Conservation (phyloP, 805 yeast species). For the Jamesozyma rosinii region DNA sequence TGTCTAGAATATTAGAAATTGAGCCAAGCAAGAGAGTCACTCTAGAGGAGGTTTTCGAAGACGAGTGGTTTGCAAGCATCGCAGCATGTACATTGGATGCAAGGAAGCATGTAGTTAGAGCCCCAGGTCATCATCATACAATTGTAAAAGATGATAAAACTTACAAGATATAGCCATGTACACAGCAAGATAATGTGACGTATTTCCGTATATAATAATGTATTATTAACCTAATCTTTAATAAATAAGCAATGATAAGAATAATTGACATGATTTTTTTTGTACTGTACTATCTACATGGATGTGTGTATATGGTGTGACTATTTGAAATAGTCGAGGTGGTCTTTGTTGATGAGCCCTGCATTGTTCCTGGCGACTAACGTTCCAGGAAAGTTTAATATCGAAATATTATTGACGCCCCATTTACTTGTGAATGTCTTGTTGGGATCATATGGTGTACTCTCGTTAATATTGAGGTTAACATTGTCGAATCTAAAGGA, state of each 20-base stretch:
- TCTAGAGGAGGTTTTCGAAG: slow-evolving; percentile 52
- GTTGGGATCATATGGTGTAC: background rate
- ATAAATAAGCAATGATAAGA: background rate
- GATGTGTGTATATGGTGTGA: background rate
- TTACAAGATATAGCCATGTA: slow-evolving; percentile 29
- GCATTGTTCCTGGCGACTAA: background rate
- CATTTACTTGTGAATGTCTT: slow-evolving; percentile 32
- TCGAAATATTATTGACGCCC: slow-evolving; percentile 26
- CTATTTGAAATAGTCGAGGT: slow-evolving; percentile 1
- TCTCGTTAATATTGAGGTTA: slow-evolving; percentile 8
- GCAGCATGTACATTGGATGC: slow-evolving; percentile 47
- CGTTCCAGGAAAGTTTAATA: slow-evolving; percentile 22
- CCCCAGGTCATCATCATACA: slow-evolving; percentile 45
- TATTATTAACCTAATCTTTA: background rate
- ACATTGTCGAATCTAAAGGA: slow-evolving; percentile 32
- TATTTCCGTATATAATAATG: too few relatives aligned
- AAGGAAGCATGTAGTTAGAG: slow-evolving; percentile 34
- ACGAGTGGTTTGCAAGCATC: slow-evolving; percentile 63
- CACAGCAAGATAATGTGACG: too few relatives aligned
- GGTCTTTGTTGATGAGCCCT: background rate
- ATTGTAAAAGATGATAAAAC: slow-evolving; percentile 39
- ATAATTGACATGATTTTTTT: background rate
- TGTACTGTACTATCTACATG: background rate
- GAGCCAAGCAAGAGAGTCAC: slow-evolving; percentile 58
- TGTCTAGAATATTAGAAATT: slow-evolving; percentile 54